Evolutionary conservation across 345 rosid genomes (phyloP), one percentile per base, ranked within the genome.

Genomic region (Lepidium aucheri): DNA sequence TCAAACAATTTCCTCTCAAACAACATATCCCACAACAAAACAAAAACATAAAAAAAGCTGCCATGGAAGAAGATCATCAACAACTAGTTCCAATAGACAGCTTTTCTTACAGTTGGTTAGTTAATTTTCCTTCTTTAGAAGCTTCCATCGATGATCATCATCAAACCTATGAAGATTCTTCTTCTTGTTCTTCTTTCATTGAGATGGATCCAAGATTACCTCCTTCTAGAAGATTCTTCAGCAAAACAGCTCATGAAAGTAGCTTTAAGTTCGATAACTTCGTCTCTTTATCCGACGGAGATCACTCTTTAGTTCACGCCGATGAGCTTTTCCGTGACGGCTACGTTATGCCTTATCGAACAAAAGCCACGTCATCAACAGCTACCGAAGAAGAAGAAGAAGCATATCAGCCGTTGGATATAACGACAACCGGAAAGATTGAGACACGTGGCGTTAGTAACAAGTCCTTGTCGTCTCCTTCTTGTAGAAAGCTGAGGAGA

Each of bases 191-290:
- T 67, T 85, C 86, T 20, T 92, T 87, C 88, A 92, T 92, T 26
- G 96, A 92, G 73, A 87, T 92, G 98, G 98, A 92, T 82, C 96
- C 98, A 13, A 86, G 84, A 69, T 74, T 88, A 78, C 87, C 96
- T 52, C 91, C 97, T 32, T 93, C 98, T 7, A 86, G 81, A 84
- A 85, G 97, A 74, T 93, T 90, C 84, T 74, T 80, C 43, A 71
- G 77, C 67, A 80, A 56, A 38, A 58, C 46, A 58, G 69, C 92
- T 56, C 83, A 83, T 33, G 98, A 92, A 53, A 62, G 73, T 36
- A 74, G 74, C 62, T 86, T 86, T 78, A 85, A 87, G 64, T 87
- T 90, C 62, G 96, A 90, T 50, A 86, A 77, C 68, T 91, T 96
- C 3, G 85, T 20, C 22, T 20, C 22, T 20, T 20, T 20, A 1